Percentiles rank a stretch among this genome's conserved stretches.
These are phyloP conservation scores for Diaporthe batatas DNA, from an alignment of 2,329 filamentous ascomycete species.

Conservation along the genomic window DNA sequence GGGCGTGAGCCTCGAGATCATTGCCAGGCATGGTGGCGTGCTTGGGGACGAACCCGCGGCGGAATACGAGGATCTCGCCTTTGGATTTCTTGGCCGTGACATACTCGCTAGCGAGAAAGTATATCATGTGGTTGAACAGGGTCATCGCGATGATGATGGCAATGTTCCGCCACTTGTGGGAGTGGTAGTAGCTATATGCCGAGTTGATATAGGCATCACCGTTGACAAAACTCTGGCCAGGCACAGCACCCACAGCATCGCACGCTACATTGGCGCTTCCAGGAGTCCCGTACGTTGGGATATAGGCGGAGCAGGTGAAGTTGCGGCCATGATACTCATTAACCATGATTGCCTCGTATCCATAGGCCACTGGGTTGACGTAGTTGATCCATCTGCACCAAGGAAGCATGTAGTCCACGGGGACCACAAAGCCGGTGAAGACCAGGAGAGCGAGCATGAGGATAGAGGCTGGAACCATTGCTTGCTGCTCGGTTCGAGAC, in stretches of 20 bases:
- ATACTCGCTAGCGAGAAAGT: conserved; percentile 74
- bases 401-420: conserved; percentile 76
- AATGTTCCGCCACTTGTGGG: conserved; percentile 78
- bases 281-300: conserved; percentile 56
- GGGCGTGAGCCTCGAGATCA: conserved; percentile 55
- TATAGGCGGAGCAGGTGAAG: conserved; percentile 65
- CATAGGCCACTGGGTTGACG: conserved; percentile 82
- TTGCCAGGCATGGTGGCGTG: too few species aligned
- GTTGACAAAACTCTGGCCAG: conserved; percentile 65
- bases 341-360: conserved; percentile 83
- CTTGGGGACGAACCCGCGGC: conserved; percentile 62
- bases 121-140: conserved; percentile 64
- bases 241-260: conserved; percentile 67
- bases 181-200: conserved; percentile 68
- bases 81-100: conserved; percentile 79
- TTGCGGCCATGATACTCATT: conserved; percentile 82
- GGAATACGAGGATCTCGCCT: conserved; percentile 82
- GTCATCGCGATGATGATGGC: conserved; percentile 75
- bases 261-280: conserved; percentile 64
- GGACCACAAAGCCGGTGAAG: conserved; percentile 79
- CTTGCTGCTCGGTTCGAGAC: conserved; percentile 77
- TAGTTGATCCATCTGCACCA: conserved; percentile 91
- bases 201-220: conserved; percentile 70
- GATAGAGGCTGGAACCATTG: conserved; percentile 71
- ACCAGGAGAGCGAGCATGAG: conserved; percentile 76